Conservation (phyloP, 257 asterid species). For the Agastache rugosa region DNA sequence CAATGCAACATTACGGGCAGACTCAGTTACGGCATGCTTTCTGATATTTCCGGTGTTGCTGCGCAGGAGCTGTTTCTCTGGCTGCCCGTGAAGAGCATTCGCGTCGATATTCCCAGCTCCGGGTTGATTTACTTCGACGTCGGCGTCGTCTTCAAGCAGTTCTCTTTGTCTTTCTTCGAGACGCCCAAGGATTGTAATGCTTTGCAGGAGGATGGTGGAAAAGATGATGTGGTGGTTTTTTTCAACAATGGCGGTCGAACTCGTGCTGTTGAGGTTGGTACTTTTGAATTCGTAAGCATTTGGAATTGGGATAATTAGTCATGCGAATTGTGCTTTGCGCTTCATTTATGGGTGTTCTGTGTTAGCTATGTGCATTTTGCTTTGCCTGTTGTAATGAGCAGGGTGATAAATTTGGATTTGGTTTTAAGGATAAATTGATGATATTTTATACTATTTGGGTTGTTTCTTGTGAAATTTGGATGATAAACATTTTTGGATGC, state of each 20-base stretch:
- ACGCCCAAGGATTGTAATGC: conserved; percentile 74
- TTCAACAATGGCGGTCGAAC: conserved; percentile 28
- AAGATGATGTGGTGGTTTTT: conserved; percentile 32
- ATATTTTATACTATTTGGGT: background rate
- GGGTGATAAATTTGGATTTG: background rate
- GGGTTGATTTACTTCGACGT: conserved; percentile 93
- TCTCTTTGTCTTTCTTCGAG: conserved; percentile 78
- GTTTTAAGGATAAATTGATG: background rate
- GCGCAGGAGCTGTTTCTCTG: conserved; percentile 85
- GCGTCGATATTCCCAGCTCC: conserved; percentile 84
- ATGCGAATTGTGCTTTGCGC: conserved; percentile 25
- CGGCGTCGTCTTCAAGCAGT: conserved; percentile 82
- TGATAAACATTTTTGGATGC: background rate
- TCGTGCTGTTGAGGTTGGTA: conserved; percentile 54
- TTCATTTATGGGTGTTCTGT: background rate
- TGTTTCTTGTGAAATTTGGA: background rate
- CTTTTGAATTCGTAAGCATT: background rate
- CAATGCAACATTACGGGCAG: conserved; percentile 65
- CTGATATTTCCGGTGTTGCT: conserved; percentile 68
- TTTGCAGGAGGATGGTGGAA: conserved; percentile 29
- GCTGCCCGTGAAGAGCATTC: conserved; percentile 78
- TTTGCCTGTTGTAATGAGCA: background rate
- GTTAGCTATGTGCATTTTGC: background rate
- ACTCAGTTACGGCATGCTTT: conserved; percentile 54
- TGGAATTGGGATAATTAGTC: conserved; percentile 7